phyloP scores from a whole-genome alignment of 1,284 basidiomycete genomes.

The Stygiomarasmius scandens region DNA sequence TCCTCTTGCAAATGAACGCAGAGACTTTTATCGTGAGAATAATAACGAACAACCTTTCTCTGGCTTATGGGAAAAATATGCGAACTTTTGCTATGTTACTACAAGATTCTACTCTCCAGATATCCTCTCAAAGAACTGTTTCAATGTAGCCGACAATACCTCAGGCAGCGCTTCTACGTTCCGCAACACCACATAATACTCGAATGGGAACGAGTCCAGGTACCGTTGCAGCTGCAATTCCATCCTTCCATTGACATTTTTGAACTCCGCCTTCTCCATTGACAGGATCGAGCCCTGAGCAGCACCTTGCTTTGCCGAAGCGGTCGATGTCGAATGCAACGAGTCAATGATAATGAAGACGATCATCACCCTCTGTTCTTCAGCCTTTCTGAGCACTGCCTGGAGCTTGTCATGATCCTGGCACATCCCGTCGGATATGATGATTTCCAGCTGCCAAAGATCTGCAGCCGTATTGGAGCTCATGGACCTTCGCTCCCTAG shows the following conservation, averaged over 20 bases:
- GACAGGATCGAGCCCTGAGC: conserved; percentile 82
- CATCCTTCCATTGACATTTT: conserved; percentile 82
- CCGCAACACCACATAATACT: conserved; percentile 93
- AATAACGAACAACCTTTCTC: too few species aligned
- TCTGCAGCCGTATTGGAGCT: conserved; percentile 73
- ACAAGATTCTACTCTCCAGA: conserved; percentile 56
- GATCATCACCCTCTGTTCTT: conserved; percentile 92
- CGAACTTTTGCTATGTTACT: conserved; percentile 1
- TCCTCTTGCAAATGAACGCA: too few species aligned
- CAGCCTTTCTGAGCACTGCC: conserved; percentile 81
- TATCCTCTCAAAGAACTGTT: conserved; percentile 88
- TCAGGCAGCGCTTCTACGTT: conserved; percentile 92
- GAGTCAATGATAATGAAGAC: conserved; percentile 98
- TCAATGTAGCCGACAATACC: conserved; percentile 87
- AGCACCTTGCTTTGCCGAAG: conserved; percentile 21
- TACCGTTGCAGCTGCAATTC: conserved; percentile 91
- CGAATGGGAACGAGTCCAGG: conserved; percentile 96
- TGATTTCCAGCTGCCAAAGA: conserved; percentile 97
- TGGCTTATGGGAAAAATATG: too few species aligned
- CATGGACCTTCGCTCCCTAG: conserved; percentile 67
- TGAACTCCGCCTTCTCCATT: conserved; percentile 93
- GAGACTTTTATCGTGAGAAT: neutral
- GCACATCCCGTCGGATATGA: conserved; percentile 98
- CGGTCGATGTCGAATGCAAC: conserved; percentile 49
- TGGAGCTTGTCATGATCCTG: conserved; percentile 91